phyloP scores from a whole-genome alignment of 306 rosid species.

The Prunus mongolica region DNA sequence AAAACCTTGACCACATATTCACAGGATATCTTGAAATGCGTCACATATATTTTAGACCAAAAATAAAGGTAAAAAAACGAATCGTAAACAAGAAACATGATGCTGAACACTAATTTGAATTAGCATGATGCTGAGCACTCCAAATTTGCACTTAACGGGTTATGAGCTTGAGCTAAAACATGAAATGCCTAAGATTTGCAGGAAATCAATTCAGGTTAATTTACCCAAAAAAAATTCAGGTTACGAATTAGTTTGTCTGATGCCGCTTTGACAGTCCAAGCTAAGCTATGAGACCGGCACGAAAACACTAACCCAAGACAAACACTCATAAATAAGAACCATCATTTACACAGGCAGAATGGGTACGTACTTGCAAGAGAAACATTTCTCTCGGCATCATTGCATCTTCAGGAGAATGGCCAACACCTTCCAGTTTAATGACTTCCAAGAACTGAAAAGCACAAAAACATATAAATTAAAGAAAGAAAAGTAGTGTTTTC shows the following conservation, averaged over 20 bases:
- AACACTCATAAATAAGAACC: background rate
- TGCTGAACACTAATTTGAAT: background rate
- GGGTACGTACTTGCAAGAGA: constrained; percentile 73
- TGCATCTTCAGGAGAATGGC: constrained; percentile 81
- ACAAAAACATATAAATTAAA: background rate
- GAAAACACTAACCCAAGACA: background rate
- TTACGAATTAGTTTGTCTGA: background rate
- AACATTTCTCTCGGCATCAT: constrained; percentile 87
- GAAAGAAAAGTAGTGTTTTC: background rate
- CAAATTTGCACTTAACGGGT: background rate
- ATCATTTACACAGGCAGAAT: background rate
- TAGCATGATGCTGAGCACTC: no score
- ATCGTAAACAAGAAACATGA: background rate
- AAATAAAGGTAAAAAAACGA: background rate
- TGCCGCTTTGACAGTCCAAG: background rate
- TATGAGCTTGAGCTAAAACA: background rate
- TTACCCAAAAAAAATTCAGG: background rate
- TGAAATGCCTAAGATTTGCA: background rate
- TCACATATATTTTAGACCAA: background rate
- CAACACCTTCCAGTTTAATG: constrained; percentile 81
- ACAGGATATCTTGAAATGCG: background rate
- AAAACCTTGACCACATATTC: background rate
- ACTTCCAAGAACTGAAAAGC: constrained; percentile 73
- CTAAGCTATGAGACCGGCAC: background rate
- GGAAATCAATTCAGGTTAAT: background rate